These are phyloP conservation scores for Fusarium pininemorale DNA, from an alignment of 2,329 filamentous ascomycete species.

Conservation along the genomic window DNA sequence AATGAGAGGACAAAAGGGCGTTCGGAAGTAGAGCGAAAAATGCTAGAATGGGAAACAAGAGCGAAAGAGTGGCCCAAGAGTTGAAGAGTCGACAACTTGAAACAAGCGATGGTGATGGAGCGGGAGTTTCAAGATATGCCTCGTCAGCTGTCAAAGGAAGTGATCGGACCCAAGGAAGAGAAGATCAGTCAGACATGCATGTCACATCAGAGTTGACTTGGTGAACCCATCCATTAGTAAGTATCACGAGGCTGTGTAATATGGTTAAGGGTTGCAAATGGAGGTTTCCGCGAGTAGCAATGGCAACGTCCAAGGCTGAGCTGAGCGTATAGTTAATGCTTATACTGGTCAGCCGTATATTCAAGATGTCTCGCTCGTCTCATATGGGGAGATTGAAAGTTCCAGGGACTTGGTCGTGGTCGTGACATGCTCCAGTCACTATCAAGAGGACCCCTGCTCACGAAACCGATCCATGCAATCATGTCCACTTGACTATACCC, in stretches of 20 bases:
- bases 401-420: slow-evolving; percentile 37
- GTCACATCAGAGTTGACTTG: neutral
- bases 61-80: slow-evolving; percentile 4
- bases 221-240: neutral
- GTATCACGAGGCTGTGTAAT: neutral
- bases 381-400: slow-evolving; percentile 33
- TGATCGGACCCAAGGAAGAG: slow-evolving; percentile 8
- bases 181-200: neutral
- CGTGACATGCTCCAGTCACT: slow-evolving; percentile 35
- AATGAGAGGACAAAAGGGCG: neutral
- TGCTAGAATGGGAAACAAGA: neutral
- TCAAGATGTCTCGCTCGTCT: neutral
- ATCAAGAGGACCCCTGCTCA: slow-evolving; percentile 24
- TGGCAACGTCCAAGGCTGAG: slow-evolving; percentile 4
- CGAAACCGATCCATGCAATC: slow-evolving; percentile 29
- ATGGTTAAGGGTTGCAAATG: neutral
- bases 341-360: neutral
- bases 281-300: neutral
- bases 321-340: neutral
- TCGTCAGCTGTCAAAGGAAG: slow-evolving; percentile 25
- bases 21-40: neutral
- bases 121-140: slow-evolving; percentile 36
- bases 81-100: slow-evolving; percentile 10
- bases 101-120: slow-evolving; percentile 25
- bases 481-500: slow-evolving; percentile 27